Percentiles rank a stretch among this genome's conserved stretches.
These are phyloP conservation scores for Vaccinium corymbosum DNA, from an alignment of 148 eudicot genomes.

Conservation along the genomic window DNA sequence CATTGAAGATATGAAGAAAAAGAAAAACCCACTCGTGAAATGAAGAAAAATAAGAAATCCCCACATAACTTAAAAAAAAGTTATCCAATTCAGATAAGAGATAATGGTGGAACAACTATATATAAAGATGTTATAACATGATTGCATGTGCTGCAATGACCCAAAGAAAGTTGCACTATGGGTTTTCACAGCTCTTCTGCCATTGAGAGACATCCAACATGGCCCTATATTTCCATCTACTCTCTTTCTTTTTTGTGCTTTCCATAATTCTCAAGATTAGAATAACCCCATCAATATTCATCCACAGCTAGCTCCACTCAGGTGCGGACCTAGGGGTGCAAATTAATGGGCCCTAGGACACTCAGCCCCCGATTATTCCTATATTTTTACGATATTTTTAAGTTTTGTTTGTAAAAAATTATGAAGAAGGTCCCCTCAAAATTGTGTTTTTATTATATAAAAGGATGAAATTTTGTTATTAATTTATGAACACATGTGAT, in stretches of 20 bases:
- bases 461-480: too few relatives aligned
- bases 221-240: too few relatives aligned
- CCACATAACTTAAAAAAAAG: neutral
- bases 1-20: neutral
- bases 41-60: neutral
- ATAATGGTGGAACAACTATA: conserved; percentile 1
- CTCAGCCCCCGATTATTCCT: too few relatives aligned
- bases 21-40: neutral
- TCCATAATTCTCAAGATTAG: neutral
- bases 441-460: too few relatives aligned
- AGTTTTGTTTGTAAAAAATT: too few relatives aligned
- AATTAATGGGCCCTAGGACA: too few relatives aligned
- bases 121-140: neutral
- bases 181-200: neutral
- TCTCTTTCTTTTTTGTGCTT: neutral
- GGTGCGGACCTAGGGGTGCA: too few relatives aligned
- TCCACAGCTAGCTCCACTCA: too few relatives aligned
- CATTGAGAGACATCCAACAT: neutral
- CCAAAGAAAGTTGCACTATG: neutral
- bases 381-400: too few relatives aligned
- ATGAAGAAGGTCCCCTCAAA: too few relatives aligned
- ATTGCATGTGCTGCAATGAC: conserved; percentile 1
- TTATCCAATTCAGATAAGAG: neutral
- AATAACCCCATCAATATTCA: neutral
- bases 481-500: too few relatives aligned